A percentile compares a stretch with the other conserved stretches of the same genome.
Evolutionary conservation across 306 rosid genomes (phyloP).

Genomic region (Vicia villosa): DNA sequence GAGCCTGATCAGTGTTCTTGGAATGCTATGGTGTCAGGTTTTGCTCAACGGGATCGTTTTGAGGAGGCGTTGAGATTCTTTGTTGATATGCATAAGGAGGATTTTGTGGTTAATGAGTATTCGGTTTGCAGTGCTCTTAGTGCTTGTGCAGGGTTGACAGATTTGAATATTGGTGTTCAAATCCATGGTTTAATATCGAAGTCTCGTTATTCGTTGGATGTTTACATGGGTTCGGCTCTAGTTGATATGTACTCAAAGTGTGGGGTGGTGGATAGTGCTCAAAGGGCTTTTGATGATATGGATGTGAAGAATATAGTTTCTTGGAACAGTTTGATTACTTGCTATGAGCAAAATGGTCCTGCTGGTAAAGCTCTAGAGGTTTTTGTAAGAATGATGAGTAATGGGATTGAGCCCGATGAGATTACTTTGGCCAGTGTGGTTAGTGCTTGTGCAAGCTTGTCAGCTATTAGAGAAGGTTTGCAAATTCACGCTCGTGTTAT

Average conservation of each 20-base stretch:
- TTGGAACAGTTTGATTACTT: constrained; percentile 68
- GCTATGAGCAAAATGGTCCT: constrained; percentile 68
- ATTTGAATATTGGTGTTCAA: constrained; percentile 55
- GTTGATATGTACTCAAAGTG: constrained; percentile 63
- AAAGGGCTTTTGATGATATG: constrained; percentile 57
- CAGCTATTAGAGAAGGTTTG: constrained; percentile 55
- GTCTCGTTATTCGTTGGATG: constrained; percentile 39
- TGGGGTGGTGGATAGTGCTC: constrained; percentile 51
- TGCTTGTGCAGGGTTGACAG: constrained; percentile 56
- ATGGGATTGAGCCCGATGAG: constrained; percentile 56
- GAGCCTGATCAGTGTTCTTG: constrained; percentile 62
- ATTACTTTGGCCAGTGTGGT: constrained; percentile 64
- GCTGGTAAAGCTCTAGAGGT: constrained; percentile 50
- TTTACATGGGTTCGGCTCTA: constrained; percentile 60
- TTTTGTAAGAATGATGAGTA: constrained; percentile 55
- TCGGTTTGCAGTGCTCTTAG: constrained; percentile 59
- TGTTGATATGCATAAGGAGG: constrained; percentile 47
- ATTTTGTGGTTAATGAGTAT: constrained; percentile 52
- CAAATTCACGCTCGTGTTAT: constrained; percentile 55
- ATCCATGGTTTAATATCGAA: constrained; percentile 52
- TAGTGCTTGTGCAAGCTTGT: constrained; percentile 59
- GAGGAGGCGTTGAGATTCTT: constrained; percentile 50
- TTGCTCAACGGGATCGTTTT: constrained; percentile 44
- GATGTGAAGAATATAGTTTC: constrained; percentile 53
- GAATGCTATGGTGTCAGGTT: constrained; percentile 57